These are phyloP conservation scores for Echites panduratus DNA, from an alignment of 257 asterid genomes.

Conservation along the genomic window DNA sequence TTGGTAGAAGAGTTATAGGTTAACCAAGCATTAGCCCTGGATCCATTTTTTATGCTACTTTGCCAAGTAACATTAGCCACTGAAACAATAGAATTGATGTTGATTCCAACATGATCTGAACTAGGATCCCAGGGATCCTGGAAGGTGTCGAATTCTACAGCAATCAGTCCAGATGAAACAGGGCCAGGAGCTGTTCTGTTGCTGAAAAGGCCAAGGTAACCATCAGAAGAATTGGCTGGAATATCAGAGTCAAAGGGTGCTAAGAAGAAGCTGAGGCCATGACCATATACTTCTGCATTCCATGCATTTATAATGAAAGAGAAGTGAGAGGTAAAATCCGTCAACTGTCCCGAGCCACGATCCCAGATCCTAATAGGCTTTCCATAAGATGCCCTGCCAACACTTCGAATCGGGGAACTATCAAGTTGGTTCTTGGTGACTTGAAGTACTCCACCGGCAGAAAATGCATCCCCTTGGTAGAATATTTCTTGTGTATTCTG, in stretches of 20 bases:
- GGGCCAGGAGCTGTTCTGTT: not conserved
- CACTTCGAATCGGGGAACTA: not conserved
- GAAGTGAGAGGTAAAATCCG: constrained; percentile 30
- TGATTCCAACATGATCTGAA: constrained; percentile 33
- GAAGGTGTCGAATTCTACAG: constrained; percentile 26
- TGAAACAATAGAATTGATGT: constrained; percentile 23
- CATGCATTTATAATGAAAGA: constrained; percentile 18
- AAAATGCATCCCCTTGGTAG: constrained; percentile 13
- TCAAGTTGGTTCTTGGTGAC: constrained; percentile 13
- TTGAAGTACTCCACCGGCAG: constrained; percentile 6
- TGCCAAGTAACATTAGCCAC: constrained; percentile 15
- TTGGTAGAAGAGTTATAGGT: constrained; percentile 15
- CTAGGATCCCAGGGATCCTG: constrained; percentile 31
- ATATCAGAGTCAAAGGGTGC: constrained; percentile 20
- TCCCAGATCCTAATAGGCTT: constrained; percentile 31
- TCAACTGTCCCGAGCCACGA: constrained; percentile 10
- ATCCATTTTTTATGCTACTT: constrained; percentile 17
- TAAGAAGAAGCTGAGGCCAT: constrained; percentile 28
- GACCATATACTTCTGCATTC: not conserved
- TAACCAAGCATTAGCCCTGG: constrained; percentile 27
- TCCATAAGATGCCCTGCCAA: constrained; percentile 32
- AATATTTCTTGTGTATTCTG: constrained; percentile 3
- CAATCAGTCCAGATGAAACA: constrained; percentile 9
- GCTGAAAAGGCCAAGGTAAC: constrained; percentile 20
- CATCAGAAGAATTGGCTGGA: constrained; percentile 18